Percentiles rank a stretch among this genome's conserved stretches.
These are phyloP conservation scores for Lactifluus echinatus DNA, from an alignment of 768 basidiomycete genomes.

Conservation along the genomic window DNA sequence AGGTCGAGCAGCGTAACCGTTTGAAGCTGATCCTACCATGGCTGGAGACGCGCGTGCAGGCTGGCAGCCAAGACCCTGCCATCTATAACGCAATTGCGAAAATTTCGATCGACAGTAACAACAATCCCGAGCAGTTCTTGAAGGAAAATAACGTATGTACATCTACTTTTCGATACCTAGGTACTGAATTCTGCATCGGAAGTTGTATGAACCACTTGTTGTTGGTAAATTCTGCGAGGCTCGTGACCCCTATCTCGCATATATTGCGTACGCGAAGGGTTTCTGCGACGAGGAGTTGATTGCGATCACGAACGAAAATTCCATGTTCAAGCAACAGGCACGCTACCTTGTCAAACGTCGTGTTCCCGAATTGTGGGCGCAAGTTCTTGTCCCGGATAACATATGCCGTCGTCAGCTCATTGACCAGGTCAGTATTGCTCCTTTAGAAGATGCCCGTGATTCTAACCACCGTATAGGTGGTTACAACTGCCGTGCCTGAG, in stretches of 20 bases:
- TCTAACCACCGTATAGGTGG: slow-evolving; percentile 44
- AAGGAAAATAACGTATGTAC: slow-evolving; percentile 92
- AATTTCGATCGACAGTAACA: slow-evolving; percentile 98
- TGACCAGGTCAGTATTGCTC: slow-evolving; percentile 54
- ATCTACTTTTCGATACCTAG: not conserved
- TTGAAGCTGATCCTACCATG: slow-evolving; percentile 96
- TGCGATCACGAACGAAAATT: slow-evolving; percentile 94
- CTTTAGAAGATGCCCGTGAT: not conserved
- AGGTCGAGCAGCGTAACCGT: slow-evolving; percentile 93
- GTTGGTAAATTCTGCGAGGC: slow-evolving; percentile 99
- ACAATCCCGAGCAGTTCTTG: slow-evolving; percentile 94
- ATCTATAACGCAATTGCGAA: slow-evolving; percentile 98
- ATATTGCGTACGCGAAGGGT: slow-evolving; percentile 98
- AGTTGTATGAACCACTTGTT: slow-evolving; percentile 94
- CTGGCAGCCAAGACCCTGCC: slow-evolving; percentile 89
- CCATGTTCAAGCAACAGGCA: slow-evolving; percentile 99
- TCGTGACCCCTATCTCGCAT: slow-evolving; percentile 95
- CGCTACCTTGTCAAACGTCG: slow-evolving; percentile 96
- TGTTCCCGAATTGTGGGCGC: slow-evolving; percentile 90
- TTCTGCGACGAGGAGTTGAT: slow-evolving; percentile 98
- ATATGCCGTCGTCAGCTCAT: slow-evolving; percentile 88
- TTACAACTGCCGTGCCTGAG: slow-evolving; percentile 92
- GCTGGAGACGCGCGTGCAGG: slow-evolving; percentile 88
- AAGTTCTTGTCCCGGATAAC: slow-evolving; percentile 85
- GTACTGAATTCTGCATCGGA: slow-evolving; percentile 12